Conservation (phyloP, 2,329 filamentous ascomycete genomes). For the Talaromyces albobiverticillius region DNA sequence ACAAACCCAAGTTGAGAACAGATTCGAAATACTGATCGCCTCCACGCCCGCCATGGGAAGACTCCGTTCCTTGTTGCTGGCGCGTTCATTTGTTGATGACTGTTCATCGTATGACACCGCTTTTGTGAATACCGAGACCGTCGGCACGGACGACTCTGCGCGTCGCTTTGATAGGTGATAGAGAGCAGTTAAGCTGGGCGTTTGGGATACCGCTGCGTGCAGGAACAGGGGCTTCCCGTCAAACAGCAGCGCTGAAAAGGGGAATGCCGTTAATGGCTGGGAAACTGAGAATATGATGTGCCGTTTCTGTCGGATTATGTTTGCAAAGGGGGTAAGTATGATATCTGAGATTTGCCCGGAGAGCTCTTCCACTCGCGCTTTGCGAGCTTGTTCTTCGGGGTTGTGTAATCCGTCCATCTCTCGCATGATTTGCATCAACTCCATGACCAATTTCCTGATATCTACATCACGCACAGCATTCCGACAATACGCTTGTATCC, state of each 20-base stretch:
- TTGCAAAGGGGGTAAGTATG: constrained; percentile 20
- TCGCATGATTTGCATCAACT: constrained; percentile 21
- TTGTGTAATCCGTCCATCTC: constrained; percentile 19
- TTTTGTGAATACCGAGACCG: constrained; percentile 24
- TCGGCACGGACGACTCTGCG: constrained; percentile 16
- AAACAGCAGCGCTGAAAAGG: constrained; percentile 20
- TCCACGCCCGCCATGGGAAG: constrained; percentile 26
- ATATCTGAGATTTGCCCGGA: constrained; percentile 18
- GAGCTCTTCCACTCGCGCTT: constrained; percentile 15
- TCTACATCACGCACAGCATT: constrained; percentile 12
- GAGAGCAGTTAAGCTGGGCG: constrained; percentile 23
- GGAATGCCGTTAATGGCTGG: constrained; percentile 24
- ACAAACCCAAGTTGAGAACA: constrained; percentile 21
- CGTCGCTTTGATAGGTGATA: constrained; percentile 21
- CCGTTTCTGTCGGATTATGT: constrained; percentile 19
- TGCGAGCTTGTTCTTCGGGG: constrained; percentile 18
- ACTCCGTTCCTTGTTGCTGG: constrained; percentile 16
- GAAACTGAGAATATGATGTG: constrained; percentile 25
- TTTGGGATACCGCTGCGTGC: constrained; percentile 23
- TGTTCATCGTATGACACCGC: constrained; percentile 16
- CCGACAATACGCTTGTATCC: constrained; percentile 18
- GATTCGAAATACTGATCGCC: constrained; percentile 24
- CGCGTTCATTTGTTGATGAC: too few species aligned
- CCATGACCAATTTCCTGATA: constrained; percentile 21
- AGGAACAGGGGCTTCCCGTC: constrained; percentile 20